phyloP scores from a whole-genome alignment of 305 asterid genomes.

The Stenogyne calaminthoides region DNA sequence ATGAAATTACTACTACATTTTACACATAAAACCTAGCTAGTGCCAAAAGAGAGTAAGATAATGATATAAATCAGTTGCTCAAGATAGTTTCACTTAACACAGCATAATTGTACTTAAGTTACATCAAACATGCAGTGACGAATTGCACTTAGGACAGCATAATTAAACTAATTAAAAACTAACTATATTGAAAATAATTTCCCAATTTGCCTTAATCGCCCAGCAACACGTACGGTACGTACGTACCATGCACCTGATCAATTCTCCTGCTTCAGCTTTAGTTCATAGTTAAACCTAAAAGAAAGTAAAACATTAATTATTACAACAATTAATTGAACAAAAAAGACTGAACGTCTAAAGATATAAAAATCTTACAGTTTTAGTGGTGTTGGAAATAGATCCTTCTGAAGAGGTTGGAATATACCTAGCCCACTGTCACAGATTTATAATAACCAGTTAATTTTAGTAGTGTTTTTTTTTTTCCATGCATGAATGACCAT shows the following conservation, averaged over 20 bases:
- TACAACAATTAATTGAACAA: background rate
- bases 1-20: background rate
- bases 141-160: slow-evolving; percentile 16
- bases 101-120: background rate
- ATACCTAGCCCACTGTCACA: slow-evolving; percentile 86
- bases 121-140: background rate
- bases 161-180: background rate
- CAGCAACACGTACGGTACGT: slow-evolving; percentile 6
- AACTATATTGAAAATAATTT: background rate
- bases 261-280: slow-evolving; percentile 11
- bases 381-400: slow-evolving; percentile 42
- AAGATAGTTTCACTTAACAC: background rate
- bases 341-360: no score
- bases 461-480: background rate
- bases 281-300: slow-evolving; percentile 13
- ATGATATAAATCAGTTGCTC: background rate
- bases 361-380: slow-evolving; percentile 44
- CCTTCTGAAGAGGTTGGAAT: slow-evolving; percentile 65
- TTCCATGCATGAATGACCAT: slow-evolving; percentile 6
- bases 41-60: background rate
- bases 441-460: background rate
- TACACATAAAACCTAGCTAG: background rate
- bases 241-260: background rate
- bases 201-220: background rate
- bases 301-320: background rate